Conservation (phyloP, 768 basidiomycete genomes). For the Podaxis rugospora region DNA sequence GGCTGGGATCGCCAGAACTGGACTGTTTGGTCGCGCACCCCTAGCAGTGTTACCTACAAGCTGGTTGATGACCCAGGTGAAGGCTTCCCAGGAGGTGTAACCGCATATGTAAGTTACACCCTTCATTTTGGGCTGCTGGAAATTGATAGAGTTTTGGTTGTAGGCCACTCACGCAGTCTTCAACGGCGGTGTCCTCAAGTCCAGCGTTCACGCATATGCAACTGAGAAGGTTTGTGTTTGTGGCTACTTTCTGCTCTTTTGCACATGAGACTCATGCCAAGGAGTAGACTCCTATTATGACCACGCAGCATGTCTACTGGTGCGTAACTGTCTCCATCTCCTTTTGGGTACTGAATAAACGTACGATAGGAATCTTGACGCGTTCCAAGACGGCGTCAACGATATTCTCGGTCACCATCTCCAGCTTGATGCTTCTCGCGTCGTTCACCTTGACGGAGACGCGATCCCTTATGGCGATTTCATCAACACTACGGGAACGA, state of each 20-base stretch:
- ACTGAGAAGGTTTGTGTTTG: constrained; percentile 34
- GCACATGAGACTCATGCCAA: neutral
- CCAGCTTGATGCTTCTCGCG: constrained; percentile 23
- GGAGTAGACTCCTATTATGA: constrained; percentile 50
- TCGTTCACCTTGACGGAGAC: constrained; percentile 35
- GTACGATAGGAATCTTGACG: constrained; percentile 43
- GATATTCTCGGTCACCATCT: constrained; percentile 32
- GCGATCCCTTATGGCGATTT: constrained; percentile 36
- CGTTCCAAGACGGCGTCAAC: constrained; percentile 37
- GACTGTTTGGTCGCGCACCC: constrained; percentile 38
- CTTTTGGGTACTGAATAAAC: neutral
- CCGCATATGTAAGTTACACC: constrained; percentile 29
- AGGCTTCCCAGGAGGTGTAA: constrained; percentile 50
- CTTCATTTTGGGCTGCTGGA: neutral
- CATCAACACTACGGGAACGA: constrained; percentile 23
- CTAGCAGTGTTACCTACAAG: constrained; percentile 47
- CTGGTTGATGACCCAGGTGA: constrained; percentile 49
- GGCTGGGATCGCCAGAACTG: constrained; percentile 59
- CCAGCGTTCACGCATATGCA: constrained; percentile 40
- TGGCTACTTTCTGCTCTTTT: neutral
- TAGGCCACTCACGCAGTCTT: constrained; percentile 45
- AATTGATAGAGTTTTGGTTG: neutral
- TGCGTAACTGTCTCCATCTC: constrained; percentile 13
- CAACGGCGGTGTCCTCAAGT: constrained; percentile 38
- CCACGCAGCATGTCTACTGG: constrained; percentile 55